Base-by-base conservation (phyloP, 2,329 filamentous ascomycete genomes). In the Trichoderma endophyticum region DNA sequence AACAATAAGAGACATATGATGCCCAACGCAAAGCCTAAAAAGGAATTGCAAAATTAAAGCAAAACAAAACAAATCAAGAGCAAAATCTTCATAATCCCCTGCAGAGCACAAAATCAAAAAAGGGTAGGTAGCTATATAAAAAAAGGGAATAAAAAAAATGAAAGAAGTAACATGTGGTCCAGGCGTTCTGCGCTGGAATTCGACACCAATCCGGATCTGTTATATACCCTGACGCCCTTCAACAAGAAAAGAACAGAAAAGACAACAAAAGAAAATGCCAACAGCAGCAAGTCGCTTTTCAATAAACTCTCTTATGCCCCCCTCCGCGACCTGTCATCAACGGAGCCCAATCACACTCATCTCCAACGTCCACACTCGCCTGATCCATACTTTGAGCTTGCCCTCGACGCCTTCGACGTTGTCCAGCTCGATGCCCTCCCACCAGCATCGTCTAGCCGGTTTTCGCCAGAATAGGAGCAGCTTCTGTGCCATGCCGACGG, bases 401-500 rank as follows among this genome's bases (percentile, higher is more conserved):
- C 95, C 95, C 66, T 97, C 90, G 8, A 98, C 92, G 15, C 96
- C 96, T 65, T 97, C 94, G 14, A 99, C 93, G 75, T 93, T 87
- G 21, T 96, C 90, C 59, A 99, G 86, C 81, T 98, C 95, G 48
- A 99, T 92, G 28, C 96, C 96, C 81, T 99, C 96, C 96, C 96
- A 99, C 96, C 96, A 99, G 86, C 96, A 99, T 81, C 96, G 89
- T 73, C 96, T 87, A 15, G 96, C 96, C 18, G 96, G 96, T 83
- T 99, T 99, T 75, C 96, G 90, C 96, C 96, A 99, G 85, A 99
- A 99, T 4, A 99, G 87, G 15, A 99, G 87, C 61, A 99, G 88
- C 84, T 99, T 99, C 82, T 99, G 96, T 14, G 96, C 96, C 96
- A 99, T 99, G 67, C 95, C 95, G 21, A 98, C 94, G 0, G 94